Evolutionary conservation across 169 alveolate genomes (phyloP).

Genomic region (Ichthyophthirius multifiliis): DNA sequence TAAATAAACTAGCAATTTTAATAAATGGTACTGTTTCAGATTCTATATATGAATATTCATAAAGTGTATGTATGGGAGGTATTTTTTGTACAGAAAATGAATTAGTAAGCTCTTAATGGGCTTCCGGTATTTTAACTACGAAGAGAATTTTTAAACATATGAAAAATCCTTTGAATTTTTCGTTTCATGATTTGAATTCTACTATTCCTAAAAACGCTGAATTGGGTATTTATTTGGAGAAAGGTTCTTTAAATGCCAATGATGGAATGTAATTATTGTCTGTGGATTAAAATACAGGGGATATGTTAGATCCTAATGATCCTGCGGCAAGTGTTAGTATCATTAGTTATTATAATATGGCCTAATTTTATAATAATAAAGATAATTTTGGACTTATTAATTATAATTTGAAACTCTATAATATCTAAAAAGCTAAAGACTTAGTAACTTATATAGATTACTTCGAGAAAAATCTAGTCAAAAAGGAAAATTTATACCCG

Average conservation of each 20-base stretch:
- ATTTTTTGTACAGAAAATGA: neutral
- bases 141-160: neutral
- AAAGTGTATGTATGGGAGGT: neutral
- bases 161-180: neutral
- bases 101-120: conserved; percentile 9
- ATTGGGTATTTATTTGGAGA: neutral
- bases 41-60: neutral
- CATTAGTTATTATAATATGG: neutral
- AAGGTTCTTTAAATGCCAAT: neutral
- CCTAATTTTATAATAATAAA: neutral
- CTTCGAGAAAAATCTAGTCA: neutral
- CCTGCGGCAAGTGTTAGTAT: neutral
- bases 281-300: neutral
- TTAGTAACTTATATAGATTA: neutral
- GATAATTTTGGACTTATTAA: neutral
- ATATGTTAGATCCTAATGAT: neutral
- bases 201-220: neutral
- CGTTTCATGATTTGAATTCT: neutral
- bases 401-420: neutral
- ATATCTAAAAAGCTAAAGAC: neutral
- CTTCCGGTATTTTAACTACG: neutral
- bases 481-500: neutral
- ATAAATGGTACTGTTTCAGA: neutral
- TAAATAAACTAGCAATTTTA: neutral
- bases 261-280: neutral